Base-by-base conservation (phyloP, 495 filamentous ascomycete species). In the Tuber borchii region DNA sequence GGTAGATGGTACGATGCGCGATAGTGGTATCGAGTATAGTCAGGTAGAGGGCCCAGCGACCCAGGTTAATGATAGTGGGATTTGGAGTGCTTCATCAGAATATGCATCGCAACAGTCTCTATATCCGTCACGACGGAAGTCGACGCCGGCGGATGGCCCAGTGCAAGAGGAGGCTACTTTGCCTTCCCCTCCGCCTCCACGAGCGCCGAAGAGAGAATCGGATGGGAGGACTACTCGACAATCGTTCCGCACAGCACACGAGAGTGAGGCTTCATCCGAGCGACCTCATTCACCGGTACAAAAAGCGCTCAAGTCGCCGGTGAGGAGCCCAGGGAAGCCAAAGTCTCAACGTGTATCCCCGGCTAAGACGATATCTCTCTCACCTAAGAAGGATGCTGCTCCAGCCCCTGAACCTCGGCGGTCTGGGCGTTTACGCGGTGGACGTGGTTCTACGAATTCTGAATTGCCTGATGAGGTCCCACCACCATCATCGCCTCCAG, bases 231-330 rank as follows among this genome's bases (percentile, higher is more conserved):
- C 86, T 51, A 88, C 88, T 34, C 88, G 89, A 56, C 87, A 85
- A 8, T 91, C 89, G 0, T 93, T 91, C 82, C 88, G 91, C 61
- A 91, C 91, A 9, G 90, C 91, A 2, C 89, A 89, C 78, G 90
- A 93, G 79, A 88, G 89, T 65, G 45, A 44, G 56, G 56, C 56
- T 34, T 65, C 56, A 69, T 73, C 75, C 26, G n/a, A 61, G 2
- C 71, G 20, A n/a, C 69, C 70, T 44, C 71, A 31, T 44, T 73
- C 75, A 19, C 70, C 75, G 44, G 39, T 42, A 65, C 56, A 65
- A 31, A 65, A 65, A 65, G 56, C 31, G 5, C 56, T 26, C 56
- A 65, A 34, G 56, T 34, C 26, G 14, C 26, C 56, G 14, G 34
- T 34, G 56, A 65, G 34, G 56, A 65, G 56, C 31, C 56, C 56